phyloP scores from a whole-genome alignment of 352 stramenopile species.

The Phytophthora parvispora region DNA sequence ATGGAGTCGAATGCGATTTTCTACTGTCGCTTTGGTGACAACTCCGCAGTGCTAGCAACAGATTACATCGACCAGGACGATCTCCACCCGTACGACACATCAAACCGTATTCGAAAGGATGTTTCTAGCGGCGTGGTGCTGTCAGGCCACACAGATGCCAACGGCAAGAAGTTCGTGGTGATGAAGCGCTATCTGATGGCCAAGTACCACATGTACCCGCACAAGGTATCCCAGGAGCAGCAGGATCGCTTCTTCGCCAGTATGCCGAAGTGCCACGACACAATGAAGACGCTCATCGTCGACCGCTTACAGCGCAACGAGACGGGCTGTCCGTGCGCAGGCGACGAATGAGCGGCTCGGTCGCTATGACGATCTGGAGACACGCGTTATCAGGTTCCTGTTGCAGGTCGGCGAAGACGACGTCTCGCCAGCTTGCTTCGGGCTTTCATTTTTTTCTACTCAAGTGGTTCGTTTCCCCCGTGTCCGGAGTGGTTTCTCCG shows the following conservation, averaged over 20 bases:
- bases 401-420: too few species aligned
- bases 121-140: conserved; percentile 79
- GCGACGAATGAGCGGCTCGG: conserved; percentile 25
- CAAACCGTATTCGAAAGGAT: conserved; percentile 83
- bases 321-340: conserved; percentile 23
- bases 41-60: conserved; percentile 70
- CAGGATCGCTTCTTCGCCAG: conserved; percentile 68
- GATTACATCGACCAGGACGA: conserved; percentile 88
- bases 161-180: conserved; percentile 76
- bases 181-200: conserved; percentile 87
- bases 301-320: conserved; percentile 53
- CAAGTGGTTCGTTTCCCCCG: conserved; percentile 19
- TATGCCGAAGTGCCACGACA: conserved; percentile 70
- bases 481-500: conserved; percentile 3
- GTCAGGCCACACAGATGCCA: conserved; percentile 61
- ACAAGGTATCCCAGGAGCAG: conserved; percentile 74
- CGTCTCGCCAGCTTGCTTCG: conserved; percentile 1
- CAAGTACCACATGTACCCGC: conserved; percentile 85
- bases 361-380: conserved; percentile 6
- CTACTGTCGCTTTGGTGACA: conserved; percentile 68
- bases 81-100: conserved; percentile 76
- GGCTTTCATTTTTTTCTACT: conserved; percentile 33
- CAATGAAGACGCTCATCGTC: conserved; percentile 70
- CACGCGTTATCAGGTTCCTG: background rate
- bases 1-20: conserved; percentile 83